Evolutionary conservation across 148 eudicot species (phyloP).

Genomic region (Salicornia ramosissima): DNA sequence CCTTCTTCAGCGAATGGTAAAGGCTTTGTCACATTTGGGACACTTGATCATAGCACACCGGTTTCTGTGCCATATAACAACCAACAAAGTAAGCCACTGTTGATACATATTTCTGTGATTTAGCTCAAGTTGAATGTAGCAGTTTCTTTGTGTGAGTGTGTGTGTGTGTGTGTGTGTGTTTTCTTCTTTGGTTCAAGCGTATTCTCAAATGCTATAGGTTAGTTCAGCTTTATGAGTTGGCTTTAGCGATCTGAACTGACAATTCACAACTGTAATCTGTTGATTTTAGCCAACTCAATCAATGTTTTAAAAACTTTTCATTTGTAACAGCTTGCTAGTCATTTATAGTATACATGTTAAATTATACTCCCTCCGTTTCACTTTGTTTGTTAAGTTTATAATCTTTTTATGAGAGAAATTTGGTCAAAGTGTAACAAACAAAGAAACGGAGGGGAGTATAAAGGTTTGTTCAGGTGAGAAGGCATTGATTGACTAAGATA

Average conservation of each 20-base stretch:
- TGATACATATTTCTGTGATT: background rate
- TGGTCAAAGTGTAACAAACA: no score
- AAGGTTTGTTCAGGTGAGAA: no score
- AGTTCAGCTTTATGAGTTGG: constrained; percentile 7
- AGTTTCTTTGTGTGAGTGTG: background rate
- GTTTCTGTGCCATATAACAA: constrained; percentile 32
- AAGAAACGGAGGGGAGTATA: no score
- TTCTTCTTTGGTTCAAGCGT: background rate
- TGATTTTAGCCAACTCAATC: background rate
- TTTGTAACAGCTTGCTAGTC: background rate
- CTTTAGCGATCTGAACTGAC: background rate
- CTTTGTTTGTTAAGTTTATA: no score
- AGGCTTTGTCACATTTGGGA: constrained; percentile 35
- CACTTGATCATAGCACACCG: constrained; percentile 34
- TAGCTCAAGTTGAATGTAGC: background rate
- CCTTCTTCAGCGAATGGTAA: constrained; percentile 31
- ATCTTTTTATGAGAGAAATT: no score
- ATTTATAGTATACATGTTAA: no score
- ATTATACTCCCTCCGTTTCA: no score
- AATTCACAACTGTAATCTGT: background rate
- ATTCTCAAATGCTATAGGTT: background rate
- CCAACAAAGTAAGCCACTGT: constrained; percentile 39
- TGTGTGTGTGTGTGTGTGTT: background rate
- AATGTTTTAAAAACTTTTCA: background rate
- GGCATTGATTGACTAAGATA: no score